Evolutionary conservation across 1,139 yeast species (phyloP).

Genomic region (Blastobotrys ciferrii): DNA sequence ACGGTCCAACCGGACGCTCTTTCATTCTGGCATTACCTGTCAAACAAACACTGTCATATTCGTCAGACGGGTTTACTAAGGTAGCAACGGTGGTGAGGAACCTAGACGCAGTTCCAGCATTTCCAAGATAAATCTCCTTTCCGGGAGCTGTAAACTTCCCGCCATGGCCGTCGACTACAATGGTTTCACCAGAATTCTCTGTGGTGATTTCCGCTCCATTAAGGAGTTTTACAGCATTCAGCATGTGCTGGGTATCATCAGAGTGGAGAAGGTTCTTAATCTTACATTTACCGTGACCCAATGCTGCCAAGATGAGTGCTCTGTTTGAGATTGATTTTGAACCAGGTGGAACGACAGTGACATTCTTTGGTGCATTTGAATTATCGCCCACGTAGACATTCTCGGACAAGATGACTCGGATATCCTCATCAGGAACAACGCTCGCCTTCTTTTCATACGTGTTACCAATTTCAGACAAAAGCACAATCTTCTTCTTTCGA

Average conservation of each 20-base stretch:
- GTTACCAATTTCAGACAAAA: constrained; percentile 80
- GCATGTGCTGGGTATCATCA: constrained; percentile 95
- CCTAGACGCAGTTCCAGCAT: constrained; percentile 98
- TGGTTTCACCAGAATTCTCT: constrained; percentile 82
- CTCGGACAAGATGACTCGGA: constrained; percentile 81
- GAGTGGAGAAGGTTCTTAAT: constrained; percentile 84
- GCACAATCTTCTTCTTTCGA: constrained; percentile 78
- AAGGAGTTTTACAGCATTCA: constrained; percentile 74
- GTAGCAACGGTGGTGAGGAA: constrained; percentile 91
- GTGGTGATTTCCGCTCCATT: constrained; percentile 79
- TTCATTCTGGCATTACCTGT: constrained; percentile 98
- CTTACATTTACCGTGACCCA: constrained; percentile 80
- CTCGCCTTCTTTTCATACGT: constrained; percentile 90
- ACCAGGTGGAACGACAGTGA: constrained; percentile 81
- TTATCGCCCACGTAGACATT: constrained; percentile 61
- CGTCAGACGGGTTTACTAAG: constrained; percentile 54
- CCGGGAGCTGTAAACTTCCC: constrained; percentile 62
- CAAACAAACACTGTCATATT: constrained; percentile 52
- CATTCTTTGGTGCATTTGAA: constrained; percentile 44
- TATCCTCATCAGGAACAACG: constrained; percentile 72
- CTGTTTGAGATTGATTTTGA: constrained; percentile 96
- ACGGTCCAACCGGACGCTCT: constrained; percentile 95
- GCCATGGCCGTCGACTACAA: constrained; percentile 84
- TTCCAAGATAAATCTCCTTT: constrained; percentile 78
- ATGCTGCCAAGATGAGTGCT: constrained; percentile 88